phyloP scores from a whole-genome alignment of 139 green algal genomes.

The Yamagishiella unicocca region DNA sequence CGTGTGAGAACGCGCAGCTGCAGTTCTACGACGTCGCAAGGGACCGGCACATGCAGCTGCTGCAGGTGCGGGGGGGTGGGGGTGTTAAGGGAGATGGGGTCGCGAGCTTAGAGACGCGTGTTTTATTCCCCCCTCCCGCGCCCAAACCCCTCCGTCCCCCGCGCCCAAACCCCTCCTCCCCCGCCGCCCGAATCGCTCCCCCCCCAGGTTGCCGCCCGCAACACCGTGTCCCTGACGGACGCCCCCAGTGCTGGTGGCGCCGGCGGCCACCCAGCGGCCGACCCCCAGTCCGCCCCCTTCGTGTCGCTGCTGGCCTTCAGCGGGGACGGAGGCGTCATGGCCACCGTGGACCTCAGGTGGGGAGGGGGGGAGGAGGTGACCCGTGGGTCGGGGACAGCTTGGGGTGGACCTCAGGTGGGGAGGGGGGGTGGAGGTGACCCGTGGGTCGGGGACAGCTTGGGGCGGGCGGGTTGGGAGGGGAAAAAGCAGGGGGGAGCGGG shows the following conservation, averaged over 20 bases:
- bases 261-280: neutral
- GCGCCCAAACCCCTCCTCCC: neutral
- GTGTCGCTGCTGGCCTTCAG: constrained; percentile 67
- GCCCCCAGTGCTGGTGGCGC: neutral
- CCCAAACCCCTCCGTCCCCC: neutral
- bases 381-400: neutral
- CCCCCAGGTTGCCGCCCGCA: constrained; percentile 65
- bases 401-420: constrained; percentile 68
- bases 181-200: no score
- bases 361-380: no score
- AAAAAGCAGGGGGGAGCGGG: no score
- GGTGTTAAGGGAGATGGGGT: constrained; percentile 37
- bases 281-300: neutral
- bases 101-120: neutral
- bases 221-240: constrained; percentile 62
- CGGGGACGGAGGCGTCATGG: constrained; percentile 52
- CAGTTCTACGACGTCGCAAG: constrained; percentile 77
- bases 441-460: no score
- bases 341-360: constrained; percentile 74
- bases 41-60: constrained; percentile 64
- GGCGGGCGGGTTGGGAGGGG: no score
- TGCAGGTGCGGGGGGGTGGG: constrained; percentile 58
- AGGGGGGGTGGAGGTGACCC: neutral
- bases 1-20: constrained; percentile 66
- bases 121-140: neutral